Percentiles rank a stretch among this genome's conserved stretches.
These are phyloP conservation scores for Suillus subluteus DNA, from an alignment of 768 basidiomycete genomes.

Conservation along the genomic window DNA sequence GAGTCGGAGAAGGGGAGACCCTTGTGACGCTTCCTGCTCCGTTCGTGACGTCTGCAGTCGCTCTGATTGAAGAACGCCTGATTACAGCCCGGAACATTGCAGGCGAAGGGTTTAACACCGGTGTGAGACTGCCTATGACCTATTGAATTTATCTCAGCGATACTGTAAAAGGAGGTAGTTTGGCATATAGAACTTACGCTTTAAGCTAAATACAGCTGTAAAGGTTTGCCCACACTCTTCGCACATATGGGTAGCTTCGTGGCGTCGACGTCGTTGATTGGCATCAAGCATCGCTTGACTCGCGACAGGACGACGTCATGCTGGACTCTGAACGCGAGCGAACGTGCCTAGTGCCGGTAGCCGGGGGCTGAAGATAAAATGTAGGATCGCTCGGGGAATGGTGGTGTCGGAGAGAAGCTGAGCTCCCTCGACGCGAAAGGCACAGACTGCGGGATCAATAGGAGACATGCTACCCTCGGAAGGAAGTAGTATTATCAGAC, in stretches of 20 bases:
- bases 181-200: slow-evolving; percentile 24
- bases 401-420: background rate
- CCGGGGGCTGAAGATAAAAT: slow-evolving; percentile 2
- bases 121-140: slow-evolving; percentile 34
- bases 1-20: slow-evolving; percentile 14
- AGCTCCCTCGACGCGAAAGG: background rate
- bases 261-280: slow-evolving; percentile 34
- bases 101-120: slow-evolving; percentile 29
- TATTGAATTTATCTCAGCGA: background rate
- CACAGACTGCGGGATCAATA: slow-evolving; percentile 7
- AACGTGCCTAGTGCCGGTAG: slow-evolving; percentile 7
- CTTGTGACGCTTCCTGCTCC: slow-evolving; percentile 36
- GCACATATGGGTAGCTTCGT: slow-evolving; percentile 26
- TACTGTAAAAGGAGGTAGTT: background rate
- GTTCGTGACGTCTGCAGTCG: slow-evolving; percentile 38
- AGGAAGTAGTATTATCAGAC: slow-evolving; percentile 28
- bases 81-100: slow-evolving; percentile 28
- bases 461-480: slow-evolving; percentile 10
- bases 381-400: slow-evolving; percentile 12
- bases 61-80: slow-evolving; percentile 37
- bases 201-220: slow-evolving; percentile 36
- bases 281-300: slow-evolving; percentile 38
- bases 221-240: slow-evolving; percentile 27
- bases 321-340: slow-evolving; percentile 26
- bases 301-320: slow-evolving; percentile 24